These are phyloP conservation scores for Camelina laxa DNA, from an alignment of 345 rosid species.

Conservation along the genomic window DNA sequence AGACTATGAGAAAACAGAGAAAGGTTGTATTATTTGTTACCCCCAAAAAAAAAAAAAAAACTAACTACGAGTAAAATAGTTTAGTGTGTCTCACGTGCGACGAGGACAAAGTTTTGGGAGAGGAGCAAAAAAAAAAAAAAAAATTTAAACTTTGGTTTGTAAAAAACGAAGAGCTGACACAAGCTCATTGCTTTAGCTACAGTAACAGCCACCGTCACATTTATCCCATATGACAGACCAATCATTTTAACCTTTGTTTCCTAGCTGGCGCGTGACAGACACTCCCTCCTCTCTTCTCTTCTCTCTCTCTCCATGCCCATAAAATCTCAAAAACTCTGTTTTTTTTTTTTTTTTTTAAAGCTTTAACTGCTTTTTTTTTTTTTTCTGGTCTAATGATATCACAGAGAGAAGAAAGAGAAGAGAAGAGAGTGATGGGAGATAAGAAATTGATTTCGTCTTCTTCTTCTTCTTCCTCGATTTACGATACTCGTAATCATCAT, in stretches of 20 bases:
- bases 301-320: constrained; percentile 31
- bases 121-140: constrained; percentile 2
- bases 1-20: constrained; percentile 8
- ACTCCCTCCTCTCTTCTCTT: constrained; percentile 7
- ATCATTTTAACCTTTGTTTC: constrained; percentile 46
- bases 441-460: constrained; percentile 42
- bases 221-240: constrained; percentile 44
- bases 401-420: constrained; percentile 36
- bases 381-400: constrained; percentile 3
- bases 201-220: constrained; percentile 42
- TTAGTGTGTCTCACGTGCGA: constrained; percentile 55
- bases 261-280: constrained; percentile 35
- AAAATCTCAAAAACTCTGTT: constrained; percentile 37
- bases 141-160: constrained; percentile 20
- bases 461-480: constrained; percentile 37
- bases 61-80: constrained; percentile 8
- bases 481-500: constrained; percentile 31
- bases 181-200: constrained; percentile 38
- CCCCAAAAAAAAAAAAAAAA: neutral
- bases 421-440: constrained; percentile 47
- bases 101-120: constrained; percentile 34
- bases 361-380: constrained; percentile 32
- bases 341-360: neutral
- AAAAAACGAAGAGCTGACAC: constrained; percentile 38
- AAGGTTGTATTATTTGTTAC: constrained; percentile 36